Conservation (phyloP, 2,329 filamentous ascomycete genomes). For the Cladophialophora yegresii region DNA sequence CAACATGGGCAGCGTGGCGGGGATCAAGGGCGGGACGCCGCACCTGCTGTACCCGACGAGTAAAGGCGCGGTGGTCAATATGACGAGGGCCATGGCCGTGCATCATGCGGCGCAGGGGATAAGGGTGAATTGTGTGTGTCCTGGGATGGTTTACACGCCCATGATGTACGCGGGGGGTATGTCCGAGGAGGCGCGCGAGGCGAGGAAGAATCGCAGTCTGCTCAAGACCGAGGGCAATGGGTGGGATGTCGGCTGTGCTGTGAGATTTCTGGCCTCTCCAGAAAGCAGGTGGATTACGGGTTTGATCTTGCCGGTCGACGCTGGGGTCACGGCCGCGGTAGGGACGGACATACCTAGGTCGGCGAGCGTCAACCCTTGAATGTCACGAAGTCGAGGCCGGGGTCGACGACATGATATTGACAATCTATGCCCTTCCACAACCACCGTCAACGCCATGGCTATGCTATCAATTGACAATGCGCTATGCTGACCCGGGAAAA, state of each 20-base stretch:
- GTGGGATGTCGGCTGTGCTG: slow-evolving; percentile 57
- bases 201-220: slow-evolving; percentile 53
- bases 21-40: slow-evolving; percentile 57
- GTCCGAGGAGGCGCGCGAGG: slow-evolving; percentile 53
- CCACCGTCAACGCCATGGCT: slow-evolving; percentile 1
- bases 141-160: slow-evolving; percentile 58
- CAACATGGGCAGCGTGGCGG: slow-evolving; percentile 65
- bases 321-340: slow-evolving; percentile 50
- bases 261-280: slow-evolving; percentile 55
- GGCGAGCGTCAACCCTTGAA: slow-evolving; percentile 42
- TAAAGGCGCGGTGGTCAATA: slow-evolving; percentile 58
- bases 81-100: slow-evolving; percentile 59
- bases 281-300: slow-evolving; percentile 58
- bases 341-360: slow-evolving; percentile 46
- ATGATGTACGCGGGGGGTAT: slow-evolving; percentile 58
- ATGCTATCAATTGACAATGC: background rate
- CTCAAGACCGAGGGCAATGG: slow-evolving; percentile 58
- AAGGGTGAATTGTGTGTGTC: slow-evolving; percentile 59
- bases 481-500: background rate
- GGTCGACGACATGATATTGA: background rate
- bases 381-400: background rate
- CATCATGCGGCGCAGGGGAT: slow-evolving; percentile 56
- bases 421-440: background rate
- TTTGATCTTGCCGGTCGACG: slow-evolving; percentile 52
- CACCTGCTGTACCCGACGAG: slow-evolving; percentile 57